Evolutionary conservation across 495 filamentous ascomycete species (phyloP), one percentile per base, ranked within the genome.

Genomic region (Tetracladium marchalianum): DNA sequence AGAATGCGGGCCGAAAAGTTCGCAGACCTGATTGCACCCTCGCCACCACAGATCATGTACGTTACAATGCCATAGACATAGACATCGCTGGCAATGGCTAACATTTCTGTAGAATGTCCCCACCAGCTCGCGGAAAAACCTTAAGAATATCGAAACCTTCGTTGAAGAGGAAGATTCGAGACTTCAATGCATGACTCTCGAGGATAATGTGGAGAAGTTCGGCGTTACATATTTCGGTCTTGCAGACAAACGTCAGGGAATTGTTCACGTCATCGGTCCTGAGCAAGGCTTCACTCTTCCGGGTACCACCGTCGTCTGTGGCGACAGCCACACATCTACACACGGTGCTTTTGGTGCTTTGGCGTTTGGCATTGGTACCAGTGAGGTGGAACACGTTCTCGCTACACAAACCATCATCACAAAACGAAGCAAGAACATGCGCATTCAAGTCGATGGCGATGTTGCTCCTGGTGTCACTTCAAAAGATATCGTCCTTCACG

Each of bases 211-310:
- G 49, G 93, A 94, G 67, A 84, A 87, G 45, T 96, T 96, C 54
- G 88, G 85, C 53, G 75, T 98, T 59, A 96, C 92, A 60, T 98
- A 96, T 68, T 98, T 98, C 56, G 92, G 92, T 42, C 80, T 98
- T 49, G 88, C 81, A 35, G 92, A 97, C 66, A 94, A 94, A 72
- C 78, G 92, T 27, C 92, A 98, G 70, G 92, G 92, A 54, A 98
- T 98, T 60, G 92, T 98, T 35, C 92, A 98, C 66, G 84, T 98
- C 59, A 95, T 98, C 55, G 92, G 92, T n/a, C 92, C 92, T 35
- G 92, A 98, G 73, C 92, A 98, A 65, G 92, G 92, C 50, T 98
- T 98, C 73, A 98, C 92, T 33, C 84, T 98, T 13, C 92, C 92
- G 8, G 92, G 90, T 47, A 96, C 92, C 32, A 98, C 92, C 13